A percentile compares a stretch with the other conserved stretches of the same genome.
These are phyloP conservation scores for Saccharomycopsis hybrid DNA, from an alignment of 1,139 yeast genomes.

Conservation along the genomic window DNA sequence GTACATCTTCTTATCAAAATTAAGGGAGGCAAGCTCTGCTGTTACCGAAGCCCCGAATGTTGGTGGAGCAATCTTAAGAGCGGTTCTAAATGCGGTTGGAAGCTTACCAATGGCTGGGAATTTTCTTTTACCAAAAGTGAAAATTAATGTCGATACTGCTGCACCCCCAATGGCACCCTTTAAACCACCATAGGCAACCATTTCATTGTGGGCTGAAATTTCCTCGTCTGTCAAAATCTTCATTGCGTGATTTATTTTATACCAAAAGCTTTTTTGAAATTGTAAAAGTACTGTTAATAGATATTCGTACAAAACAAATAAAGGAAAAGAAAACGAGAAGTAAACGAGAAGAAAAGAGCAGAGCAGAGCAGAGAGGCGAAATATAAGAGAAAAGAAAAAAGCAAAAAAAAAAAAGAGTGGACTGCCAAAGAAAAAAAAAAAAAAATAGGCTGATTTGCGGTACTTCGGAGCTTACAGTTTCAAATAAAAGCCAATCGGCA, in stretches of 20 bases:
- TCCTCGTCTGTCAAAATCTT: conserved; percentile 64
- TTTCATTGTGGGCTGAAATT: conserved; percentile 52
- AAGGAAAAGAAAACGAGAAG: too few species aligned
- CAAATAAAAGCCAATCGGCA: too few species aligned
- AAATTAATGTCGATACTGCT: conserved; percentile 44
- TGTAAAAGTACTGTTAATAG: too few species aligned
- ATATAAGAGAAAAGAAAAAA: too few species aligned
- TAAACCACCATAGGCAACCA: conserved; percentile 52
- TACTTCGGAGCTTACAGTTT: too few species aligned
- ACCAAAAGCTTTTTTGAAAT: too few species aligned
- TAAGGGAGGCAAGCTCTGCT: conserved; percentile 55
- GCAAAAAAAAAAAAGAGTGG: too few species aligned
- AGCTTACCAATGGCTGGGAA: conserved; percentile 39
- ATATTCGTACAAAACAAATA: too few species aligned
- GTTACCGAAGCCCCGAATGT: conserved; percentile 46
- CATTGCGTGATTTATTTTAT: conserved; percentile 35
- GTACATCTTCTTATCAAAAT: conserved; percentile 47
- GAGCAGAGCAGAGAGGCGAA: too few species aligned
- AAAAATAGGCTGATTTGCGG: too few species aligned
- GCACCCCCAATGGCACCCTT: conserved; percentile 58
- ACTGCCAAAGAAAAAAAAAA: too few species aligned
- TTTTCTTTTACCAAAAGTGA: conserved; percentile 35
- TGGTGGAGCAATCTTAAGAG: conserved; percentile 55
- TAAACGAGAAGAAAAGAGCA: too few species aligned
- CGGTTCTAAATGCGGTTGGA: conserved; percentile 51